These are phyloP conservation scores for Tetrapyrgos nigripes DNA, from an alignment of 1,284 basidiomycete species.

Conservation along the genomic window DNA sequence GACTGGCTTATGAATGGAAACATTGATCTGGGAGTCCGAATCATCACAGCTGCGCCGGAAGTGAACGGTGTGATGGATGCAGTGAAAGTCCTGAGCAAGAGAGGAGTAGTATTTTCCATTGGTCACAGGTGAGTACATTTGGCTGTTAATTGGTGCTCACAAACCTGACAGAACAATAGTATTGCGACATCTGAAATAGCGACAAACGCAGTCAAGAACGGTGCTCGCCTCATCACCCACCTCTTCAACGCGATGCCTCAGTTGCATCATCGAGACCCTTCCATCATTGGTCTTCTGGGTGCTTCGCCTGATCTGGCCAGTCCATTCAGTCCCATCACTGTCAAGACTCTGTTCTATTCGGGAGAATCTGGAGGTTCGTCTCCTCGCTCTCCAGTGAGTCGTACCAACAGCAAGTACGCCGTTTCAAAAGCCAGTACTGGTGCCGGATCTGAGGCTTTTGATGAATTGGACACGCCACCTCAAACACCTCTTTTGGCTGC, in stretches of 20 bases:
- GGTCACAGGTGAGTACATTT: constrained; percentile 75
- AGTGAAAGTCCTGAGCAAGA: constrained; percentile 62
- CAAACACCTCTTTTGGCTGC: constrained; percentile 51
- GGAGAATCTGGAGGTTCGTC: not conserved
- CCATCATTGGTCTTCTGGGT: constrained; percentile 87
- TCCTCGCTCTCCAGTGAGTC: constrained; percentile 19
- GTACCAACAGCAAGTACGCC: constrained; percentile 15
- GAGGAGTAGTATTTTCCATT: constrained; percentile 82
- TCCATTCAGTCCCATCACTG: constrained; percentile 34
- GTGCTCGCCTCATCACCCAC: constrained; percentile 88
- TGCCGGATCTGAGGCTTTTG: constrained; percentile 64
- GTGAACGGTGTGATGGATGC: constrained; percentile 80
- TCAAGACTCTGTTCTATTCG: constrained; percentile 28
- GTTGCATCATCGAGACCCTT: constrained; percentile 84
- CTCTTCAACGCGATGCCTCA: constrained; percentile 94
- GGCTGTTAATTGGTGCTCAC: not conserved
- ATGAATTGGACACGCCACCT: constrained; percentile 66
- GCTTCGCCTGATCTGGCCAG: constrained; percentile 69
- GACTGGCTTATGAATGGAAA: constrained; percentile 66
- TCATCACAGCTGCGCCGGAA: constrained; percentile 90
- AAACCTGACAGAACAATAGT: constrained; percentile 37
- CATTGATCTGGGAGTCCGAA: constrained; percentile 67
- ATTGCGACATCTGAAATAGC: constrained; percentile 73
- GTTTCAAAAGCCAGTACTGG: constrained; percentile 7
- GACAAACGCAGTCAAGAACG: constrained; percentile 67